Evolutionary conservation across 2,329 filamentous ascomycete genomes (phyloP), one percentile per base, ranked within the genome.

Genomic region (Passalora sequoiae): DNA sequence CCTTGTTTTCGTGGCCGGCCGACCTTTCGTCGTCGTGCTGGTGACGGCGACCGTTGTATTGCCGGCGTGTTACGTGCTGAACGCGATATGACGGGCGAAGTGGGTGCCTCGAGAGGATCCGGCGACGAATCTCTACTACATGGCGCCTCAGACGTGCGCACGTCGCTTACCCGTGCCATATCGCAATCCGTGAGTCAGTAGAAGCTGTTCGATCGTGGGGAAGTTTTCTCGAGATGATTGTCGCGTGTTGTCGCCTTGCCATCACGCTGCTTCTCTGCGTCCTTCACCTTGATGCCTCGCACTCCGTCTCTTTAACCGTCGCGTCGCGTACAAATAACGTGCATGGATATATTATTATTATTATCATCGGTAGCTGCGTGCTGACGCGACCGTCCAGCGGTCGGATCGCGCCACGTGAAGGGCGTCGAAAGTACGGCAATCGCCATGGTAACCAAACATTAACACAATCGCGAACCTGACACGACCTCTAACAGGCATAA

Each of bases 91-190:
- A 58, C 47, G 16, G 62, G 63, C 10, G 63, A 64, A 9, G 62
- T 63, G 2, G 62, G 56, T 7, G 62, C 53, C 5, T 56, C 54
- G 19, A 66, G 50, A 7, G 61, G 60, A 40, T 66, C 64, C 13
- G 62, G 62, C 4, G 63, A 65, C 17, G 53, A 51, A 16, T 56
- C 49, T 43, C 53, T 49, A 41, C 45, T 49, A 20, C 16, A 21
- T 13, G 33, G 33, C 33, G 20, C 20, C 15, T 36, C 16, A 38
- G 36, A 42, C n/a, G 38, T 39, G 16, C 22, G 20, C 16, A 39
- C 29, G 30, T 44, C 36, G 36, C 36, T 40, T 16, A 15, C 13
- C 24, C 36, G 42, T 37, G 42, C 42, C 42, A 44, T 44, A 13
- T 17, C 20, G 16, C 6, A 27, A 7, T 6, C 12, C 24, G 24